Evolutionary conservation across 441 rosid species (phyloP).

Genomic region (Mallotus japonicus): DNA sequence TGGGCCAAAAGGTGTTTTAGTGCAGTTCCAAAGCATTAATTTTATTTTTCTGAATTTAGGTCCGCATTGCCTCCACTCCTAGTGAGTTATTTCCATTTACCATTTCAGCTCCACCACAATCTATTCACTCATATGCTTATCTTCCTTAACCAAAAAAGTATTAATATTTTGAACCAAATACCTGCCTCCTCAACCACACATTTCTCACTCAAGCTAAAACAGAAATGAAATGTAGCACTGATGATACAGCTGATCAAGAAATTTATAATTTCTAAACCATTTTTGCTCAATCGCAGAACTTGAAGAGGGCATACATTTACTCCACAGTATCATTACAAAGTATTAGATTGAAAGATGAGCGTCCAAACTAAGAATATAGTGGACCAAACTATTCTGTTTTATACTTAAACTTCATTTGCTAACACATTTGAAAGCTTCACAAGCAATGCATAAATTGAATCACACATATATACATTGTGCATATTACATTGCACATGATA

Average conservation of each 20-base stretch:
- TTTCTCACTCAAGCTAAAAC: not conserved
- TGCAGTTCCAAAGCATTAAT: not conserved
- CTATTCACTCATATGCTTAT: not conserved
- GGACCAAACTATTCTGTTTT: not conserved
- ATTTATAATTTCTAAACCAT: too few relatives aligned
- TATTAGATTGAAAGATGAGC: not conserved
- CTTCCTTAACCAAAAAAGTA: not conserved
- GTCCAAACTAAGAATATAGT: not conserved
- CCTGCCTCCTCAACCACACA: not conserved
- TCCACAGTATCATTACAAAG: too few relatives aligned
- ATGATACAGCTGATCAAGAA: not conserved
- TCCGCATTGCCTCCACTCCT: not conserved
- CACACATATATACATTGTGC: not conserved
- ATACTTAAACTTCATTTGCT: not conserved
- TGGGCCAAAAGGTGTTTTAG: not conserved
- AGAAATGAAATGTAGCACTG: not conserved
- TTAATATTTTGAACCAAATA: not conserved
- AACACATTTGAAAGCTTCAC: not conserved
- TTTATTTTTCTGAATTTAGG: not conserved
- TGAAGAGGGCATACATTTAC: not conserved
- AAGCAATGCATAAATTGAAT: not conserved
- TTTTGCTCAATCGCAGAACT: not conserved
- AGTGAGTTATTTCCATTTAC: not conserved
- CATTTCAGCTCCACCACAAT: not conserved
- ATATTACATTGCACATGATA: too few relatives aligned